phyloP scores from a whole-genome alignment of 2,329 filamentous ascomycete genomes.

The Trematosphaeria pertusa region DNA sequence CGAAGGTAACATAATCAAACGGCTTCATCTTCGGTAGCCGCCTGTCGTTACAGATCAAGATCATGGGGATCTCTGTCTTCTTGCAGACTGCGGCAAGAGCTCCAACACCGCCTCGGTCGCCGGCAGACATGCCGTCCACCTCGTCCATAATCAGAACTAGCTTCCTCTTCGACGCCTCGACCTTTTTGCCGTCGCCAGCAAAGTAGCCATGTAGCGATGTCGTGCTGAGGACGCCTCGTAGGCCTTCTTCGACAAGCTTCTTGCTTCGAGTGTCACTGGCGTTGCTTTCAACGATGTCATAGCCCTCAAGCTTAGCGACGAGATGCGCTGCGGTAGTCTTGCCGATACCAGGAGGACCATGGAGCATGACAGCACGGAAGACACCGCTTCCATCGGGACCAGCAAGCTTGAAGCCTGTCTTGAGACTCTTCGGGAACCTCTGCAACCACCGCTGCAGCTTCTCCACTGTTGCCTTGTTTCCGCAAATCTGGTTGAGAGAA shows the following conservation, averaged over 20 bases:
- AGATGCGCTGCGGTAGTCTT: constrained; percentile 97
- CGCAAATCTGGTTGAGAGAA: constrained; percentile 85
- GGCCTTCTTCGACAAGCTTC: constrained; percentile 85
- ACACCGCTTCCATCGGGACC: constrained; percentile 85
- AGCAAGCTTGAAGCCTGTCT: constrained; percentile 79
- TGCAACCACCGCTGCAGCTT: constrained; percentile 88
- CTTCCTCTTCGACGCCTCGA: constrained; percentile 86
- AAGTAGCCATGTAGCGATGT: constrained; percentile 93
- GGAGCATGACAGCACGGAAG: constrained; percentile 90
- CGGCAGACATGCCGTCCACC: constrained; percentile 97
- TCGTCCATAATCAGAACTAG: constrained; percentile 98
- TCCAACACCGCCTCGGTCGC: constrained; percentile 93
- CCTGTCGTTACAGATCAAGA: constrained; percentile 97
- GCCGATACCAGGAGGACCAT: constrained; percentile 93
- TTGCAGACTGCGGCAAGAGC: constrained; percentile 93
- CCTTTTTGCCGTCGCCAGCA: constrained; percentile 78
- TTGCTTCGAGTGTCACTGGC: constrained; percentile 96
- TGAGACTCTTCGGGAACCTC: constrained; percentile 79
- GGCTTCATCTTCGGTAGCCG: constrained; percentile 96
- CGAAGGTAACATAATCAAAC: constrained; percentile 85
- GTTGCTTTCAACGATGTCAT: constrained; percentile 92
- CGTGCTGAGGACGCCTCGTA: constrained; percentile 92
- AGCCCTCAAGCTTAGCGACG: constrained; percentile 90
- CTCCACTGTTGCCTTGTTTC: constrained; percentile 90
- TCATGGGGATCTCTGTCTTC: constrained; percentile 92